These are phyloP conservation scores for Hyaloscypha finlandica DNA, from an alignment of 495 filamentous ascomycete species.

Conservation along the genomic window DNA sequence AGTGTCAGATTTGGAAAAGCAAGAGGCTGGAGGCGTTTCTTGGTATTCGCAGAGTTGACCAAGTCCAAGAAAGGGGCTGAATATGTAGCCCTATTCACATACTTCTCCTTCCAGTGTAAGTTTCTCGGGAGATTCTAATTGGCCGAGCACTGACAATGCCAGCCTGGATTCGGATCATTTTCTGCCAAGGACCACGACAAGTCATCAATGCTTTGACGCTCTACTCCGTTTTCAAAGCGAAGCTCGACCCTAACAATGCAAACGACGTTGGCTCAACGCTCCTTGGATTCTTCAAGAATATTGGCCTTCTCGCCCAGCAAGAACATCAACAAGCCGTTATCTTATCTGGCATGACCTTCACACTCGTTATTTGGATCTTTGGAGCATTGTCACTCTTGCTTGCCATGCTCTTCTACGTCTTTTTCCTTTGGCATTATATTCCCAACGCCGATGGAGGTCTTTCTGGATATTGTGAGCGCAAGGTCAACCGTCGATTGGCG, in stretches of 20 bases:
- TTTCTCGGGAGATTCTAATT: background rate
- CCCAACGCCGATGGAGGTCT: slow-evolving; percentile 76
- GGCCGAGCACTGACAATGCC: slow-evolving; percentile 5
- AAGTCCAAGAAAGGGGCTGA: slow-evolving; percentile 89
- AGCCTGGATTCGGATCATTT: slow-evolving; percentile 85
- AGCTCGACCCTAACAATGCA: slow-evolving; percentile 62
- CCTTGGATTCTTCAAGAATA: slow-evolving; percentile 72
- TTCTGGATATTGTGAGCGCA: slow-evolving; percentile 81
- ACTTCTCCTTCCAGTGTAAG: slow-evolving; percentile 91
- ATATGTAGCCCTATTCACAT: slow-evolving; percentile 89
- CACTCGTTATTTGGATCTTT: slow-evolving; percentile 85
- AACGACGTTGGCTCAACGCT: slow-evolving; percentile 54
- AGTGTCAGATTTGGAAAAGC: slow-evolving; percentile 69
- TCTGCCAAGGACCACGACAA: slow-evolving; percentile 90
- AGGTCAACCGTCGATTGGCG: slow-evolving; percentile 79
- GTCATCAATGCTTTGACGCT: slow-evolving; percentile 86
- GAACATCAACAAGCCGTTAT: slow-evolving; percentile 79
- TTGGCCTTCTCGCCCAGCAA: slow-evolving; percentile 65
- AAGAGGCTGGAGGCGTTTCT: slow-evolving; percentile 77
- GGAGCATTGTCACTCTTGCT: slow-evolving; percentile 72
- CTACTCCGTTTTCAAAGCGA: slow-evolving; percentile 71
- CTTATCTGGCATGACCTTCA: slow-evolving; percentile 87
- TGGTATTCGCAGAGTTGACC: slow-evolving; percentile 91
- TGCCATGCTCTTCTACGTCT: slow-evolving; percentile 74
- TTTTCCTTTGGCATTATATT: slow-evolving; percentile 90